Conservation (phyloP, 2,329 filamentous ascomycete genomes). For the Didymella pomorum region DNA sequence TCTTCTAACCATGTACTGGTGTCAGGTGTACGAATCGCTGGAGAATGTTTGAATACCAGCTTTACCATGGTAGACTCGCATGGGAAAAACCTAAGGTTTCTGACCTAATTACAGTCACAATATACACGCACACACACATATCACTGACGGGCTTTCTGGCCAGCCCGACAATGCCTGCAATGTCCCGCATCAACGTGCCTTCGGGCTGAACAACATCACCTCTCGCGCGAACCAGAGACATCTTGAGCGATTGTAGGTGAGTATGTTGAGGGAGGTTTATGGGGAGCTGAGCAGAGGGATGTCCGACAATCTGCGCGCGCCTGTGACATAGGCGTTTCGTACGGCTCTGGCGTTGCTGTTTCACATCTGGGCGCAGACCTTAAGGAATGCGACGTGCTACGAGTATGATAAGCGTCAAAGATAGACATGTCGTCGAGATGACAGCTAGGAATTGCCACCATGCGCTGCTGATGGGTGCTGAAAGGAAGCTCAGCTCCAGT, state of each 20-base stretch:
- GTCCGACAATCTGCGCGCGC: conserved; percentile 35
- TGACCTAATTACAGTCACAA: too few species aligned
- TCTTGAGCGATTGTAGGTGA: conserved; percentile 45
- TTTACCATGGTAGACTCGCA: too few species aligned
- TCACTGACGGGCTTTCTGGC: too few species aligned
- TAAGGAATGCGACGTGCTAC: conserved; percentile 43
- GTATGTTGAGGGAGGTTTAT: conserved; percentile 37
- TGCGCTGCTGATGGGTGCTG: conserved; percentile 43
- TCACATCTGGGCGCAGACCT: conserved; percentile 43
- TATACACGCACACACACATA: too few species aligned
- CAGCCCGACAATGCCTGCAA: too few species aligned
- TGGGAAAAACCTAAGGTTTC: too few species aligned
- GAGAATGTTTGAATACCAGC: too few species aligned
- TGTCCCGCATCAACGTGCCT: too few species aligned
- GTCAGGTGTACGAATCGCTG: too few species aligned
- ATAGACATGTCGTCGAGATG: conserved; percentile 48
- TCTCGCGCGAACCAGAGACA: too few species aligned
- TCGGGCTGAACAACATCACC: too few species aligned
- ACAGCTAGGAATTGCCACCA: conserved; percentile 40
- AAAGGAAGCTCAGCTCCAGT: conserved; percentile 48
- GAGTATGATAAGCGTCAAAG: conserved; percentile 45
- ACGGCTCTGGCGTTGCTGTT: conserved; percentile 45
- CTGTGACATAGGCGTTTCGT: conserved; percentile 41
- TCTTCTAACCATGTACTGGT: too few species aligned
- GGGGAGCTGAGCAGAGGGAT: conserved; percentile 35